Base-by-base conservation (phyloP, 345 rosid genomes). In the Durio zibethinus region DNA sequence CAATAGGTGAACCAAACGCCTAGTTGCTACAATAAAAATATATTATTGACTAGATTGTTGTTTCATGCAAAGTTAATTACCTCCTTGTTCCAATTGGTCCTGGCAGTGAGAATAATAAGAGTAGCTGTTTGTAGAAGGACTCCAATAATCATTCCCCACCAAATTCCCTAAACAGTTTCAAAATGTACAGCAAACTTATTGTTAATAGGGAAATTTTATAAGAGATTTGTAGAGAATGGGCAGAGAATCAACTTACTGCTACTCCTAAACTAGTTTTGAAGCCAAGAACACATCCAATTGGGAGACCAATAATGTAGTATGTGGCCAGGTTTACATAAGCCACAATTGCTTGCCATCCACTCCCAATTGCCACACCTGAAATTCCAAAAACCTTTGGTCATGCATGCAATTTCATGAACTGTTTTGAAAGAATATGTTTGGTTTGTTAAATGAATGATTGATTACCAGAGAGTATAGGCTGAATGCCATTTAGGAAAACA, bases 271-370 rank as follows among this genome's bases (percentile, higher is more conserved):
- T 82, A 12, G 97, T 92, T 82, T 90, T 91, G 88, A 94, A 91
- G 77, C 90, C 98, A 79, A 94, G 97, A 10, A 89, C 85, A 80
- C 97, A 91, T 38, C 97, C 98, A 72, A 92, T 87, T 9, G 97
- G 97, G 62, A 92, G 98, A 76, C 98, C 98, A 73, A 94, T 89
- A 11, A 90, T 56, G 75, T 94, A 94, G 82, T 91, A 94, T 16
- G 92, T 85, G 20, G 91, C 83, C 52, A 94, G 73, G 80, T 92
- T 94, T 35, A 94, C 88, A 76, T 90, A 94, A 18, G 98, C 98
- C 79, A 94, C 98, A 36, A 90, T 83, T 25, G 92, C 90, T 88
- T 94, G 97, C 98, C 98, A 91, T n/a, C 98, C 97, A 72, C 97
- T 90, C 33, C 98, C 98, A 78, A 94, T 91, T 16, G 98, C 98